Evolutionary conservation across 2,329 filamentous ascomycete species (phyloP), one percentile per base, ranked within the genome.

Genomic region (Cordyceps tenuipes): DNA sequence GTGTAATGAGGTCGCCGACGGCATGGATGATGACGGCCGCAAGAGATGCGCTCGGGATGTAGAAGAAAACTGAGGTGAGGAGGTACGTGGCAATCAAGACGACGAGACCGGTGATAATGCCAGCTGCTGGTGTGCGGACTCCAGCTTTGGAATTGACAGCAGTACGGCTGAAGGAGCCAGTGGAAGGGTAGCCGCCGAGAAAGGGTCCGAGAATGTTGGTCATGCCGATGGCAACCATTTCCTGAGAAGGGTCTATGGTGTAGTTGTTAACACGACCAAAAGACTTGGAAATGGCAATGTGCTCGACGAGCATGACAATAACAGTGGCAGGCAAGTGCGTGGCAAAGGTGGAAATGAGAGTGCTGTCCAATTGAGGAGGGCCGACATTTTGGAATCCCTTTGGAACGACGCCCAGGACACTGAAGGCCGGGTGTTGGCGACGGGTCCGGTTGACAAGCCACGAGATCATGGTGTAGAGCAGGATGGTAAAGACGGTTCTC

Each of bases 101-200:
- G 12, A 96, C 83, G 21, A 90, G 62, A 1, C 88, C 91, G 12
- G 91, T 96, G 63, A 95, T 90, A 51, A 93, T 82, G 78, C 91
- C 91, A 39, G 89, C 91, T 60, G 95, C 84, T 0, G 91, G 91
- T 5, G 90, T 96, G 47, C 91, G 86, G 1, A 95, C 91, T 70
- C 91, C 91, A 57, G 91, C 90, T 75, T 96, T 96, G n/a, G 91
- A 90, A 74, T 95, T 95, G 77, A 96, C 95, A 55, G 91, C 91
- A 23, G 91, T 96, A 63, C 91, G 85, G 8, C 89, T 93, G 78
- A 96, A 96, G 2, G 91, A 95, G 6, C 91, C 91, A 12, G 91
- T 96, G 0, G 90, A 89, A 4, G 91, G 90, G 66, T 95, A 96
- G 2, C 80, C 90, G 56, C 91, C 89, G 1, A 93, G 77, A 77